Percentiles rank a stretch among this genome's conserved stretches.
Conservation (phyloP, 2,329 filamentous ascomycete species). For the Cladophialophora exuberans region DNA sequence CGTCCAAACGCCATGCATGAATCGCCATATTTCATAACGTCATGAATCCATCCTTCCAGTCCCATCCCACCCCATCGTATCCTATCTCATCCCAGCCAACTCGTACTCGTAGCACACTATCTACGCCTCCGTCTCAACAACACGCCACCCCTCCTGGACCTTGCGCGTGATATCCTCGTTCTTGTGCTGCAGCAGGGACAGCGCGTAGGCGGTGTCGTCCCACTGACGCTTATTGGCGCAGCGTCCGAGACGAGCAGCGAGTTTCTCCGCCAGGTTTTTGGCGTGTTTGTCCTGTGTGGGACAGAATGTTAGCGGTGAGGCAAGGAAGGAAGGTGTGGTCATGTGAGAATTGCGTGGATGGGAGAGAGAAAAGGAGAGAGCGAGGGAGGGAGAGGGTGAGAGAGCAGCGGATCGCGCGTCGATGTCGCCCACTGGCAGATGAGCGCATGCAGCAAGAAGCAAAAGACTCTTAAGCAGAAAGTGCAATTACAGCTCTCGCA, state of each 20-base stretch:
- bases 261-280: constrained; percentile 88
- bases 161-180: constrained; percentile 49
- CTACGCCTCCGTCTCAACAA: constrained; percentile 66
- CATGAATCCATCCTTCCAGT: too few species aligned
- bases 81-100: not conserved
- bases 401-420: too few species aligned
- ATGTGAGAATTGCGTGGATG: not conserved
- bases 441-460: too few species aligned
- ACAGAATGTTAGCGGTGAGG: constrained; percentile 6
- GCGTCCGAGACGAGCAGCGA: constrained; percentile 80
- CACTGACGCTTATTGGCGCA: constrained; percentile 94
- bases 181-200: constrained; percentile 81
- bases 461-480: too few species aligned
- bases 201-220: constrained; percentile 94
- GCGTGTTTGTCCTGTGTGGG: constrained; percentile 84
- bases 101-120: not conserved
- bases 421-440: too few species aligned
- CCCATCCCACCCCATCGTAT: too few species aligned
- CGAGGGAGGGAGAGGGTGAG: too few species aligned
- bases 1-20: too few species aligned
- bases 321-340: not conserved
- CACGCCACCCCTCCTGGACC: constrained; percentile 54
- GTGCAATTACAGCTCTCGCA: too few species aligned
- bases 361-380: not conserved
- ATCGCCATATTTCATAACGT: too few species aligned